A percentile compares a stretch with the other conserved stretches of the same genome.
phyloP scores from a whole-genome alignment of 179 eudicot species.

The Gypsophila paniculata region DNA sequence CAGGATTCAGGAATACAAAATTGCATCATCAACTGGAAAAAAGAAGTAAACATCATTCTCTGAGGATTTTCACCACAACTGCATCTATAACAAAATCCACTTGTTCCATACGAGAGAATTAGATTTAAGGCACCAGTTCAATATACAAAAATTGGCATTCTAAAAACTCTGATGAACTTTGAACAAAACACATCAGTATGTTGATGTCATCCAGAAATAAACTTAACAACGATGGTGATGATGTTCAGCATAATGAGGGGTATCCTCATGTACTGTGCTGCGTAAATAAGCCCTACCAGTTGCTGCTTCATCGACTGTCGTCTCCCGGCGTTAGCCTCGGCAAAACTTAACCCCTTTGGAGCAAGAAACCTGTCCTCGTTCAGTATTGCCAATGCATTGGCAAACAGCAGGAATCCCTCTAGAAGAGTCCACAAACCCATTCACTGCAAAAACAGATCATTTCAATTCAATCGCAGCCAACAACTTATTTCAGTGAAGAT shows the following conservation, averaged over 20 bases:
- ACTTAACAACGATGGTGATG: constrained; percentile 55
- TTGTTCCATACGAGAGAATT: too few species aligned
- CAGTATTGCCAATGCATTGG: constrained; percentile 80
- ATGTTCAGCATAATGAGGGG: constrained; percentile 61
- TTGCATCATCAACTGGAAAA: too few species aligned
- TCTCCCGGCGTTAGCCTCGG: constrained; percentile 57
- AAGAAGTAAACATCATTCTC: too few species aligned
- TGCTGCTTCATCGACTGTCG: constrained; percentile 64
- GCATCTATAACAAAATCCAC: too few species aligned
- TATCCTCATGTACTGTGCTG: constrained; percentile 70
- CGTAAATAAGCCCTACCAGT: constrained; percentile 70
- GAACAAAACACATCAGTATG: neutral
- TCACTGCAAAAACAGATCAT: constrained; percentile 26
- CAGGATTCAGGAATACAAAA: too few species aligned
- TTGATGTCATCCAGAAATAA: constrained; percentile 62
- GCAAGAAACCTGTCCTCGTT: constrained; percentile 83
- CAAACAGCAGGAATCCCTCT: constrained; percentile 76
- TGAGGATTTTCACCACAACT: too few species aligned
- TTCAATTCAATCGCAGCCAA: neutral
- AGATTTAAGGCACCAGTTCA: too few species aligned
- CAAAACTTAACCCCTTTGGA: constrained; percentile 76
- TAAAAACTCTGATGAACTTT: neutral
- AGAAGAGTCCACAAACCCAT: constrained; percentile 85
- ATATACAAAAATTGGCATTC: neutral
- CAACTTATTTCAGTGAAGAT: neutral